Evolutionary conservation across 2,329 filamentous ascomycete species (phyloP), one percentile per base, ranked within the genome.

Genomic region (Fusarium sp.): DNA sequence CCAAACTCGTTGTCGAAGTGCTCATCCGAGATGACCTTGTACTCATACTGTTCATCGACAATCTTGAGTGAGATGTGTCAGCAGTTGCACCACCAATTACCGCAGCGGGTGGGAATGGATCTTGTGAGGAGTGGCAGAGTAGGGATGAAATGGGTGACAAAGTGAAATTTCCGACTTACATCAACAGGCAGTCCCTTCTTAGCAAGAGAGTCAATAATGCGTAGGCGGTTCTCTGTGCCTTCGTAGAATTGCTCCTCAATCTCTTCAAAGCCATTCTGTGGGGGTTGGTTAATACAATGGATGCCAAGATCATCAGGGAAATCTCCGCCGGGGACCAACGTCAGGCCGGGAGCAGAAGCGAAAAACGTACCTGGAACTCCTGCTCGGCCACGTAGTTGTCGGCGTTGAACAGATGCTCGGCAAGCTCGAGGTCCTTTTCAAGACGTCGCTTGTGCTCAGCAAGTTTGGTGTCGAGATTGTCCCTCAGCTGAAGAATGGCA

Each of bases 401-500:
- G 27, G 79, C 79, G 18, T 76, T 64, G 61, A 80, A 83, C 63
- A 80, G 81, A 45, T 84, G 83, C 43, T 88, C 81, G n/a, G 83
- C 83, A 33, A 83, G 79, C 29, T 80, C 73, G 33, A 82, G 72
- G 60, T 85, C 81, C 22, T 80, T 77, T 5, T 85, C 76, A 29
- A 81, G 80, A 24, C 82, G 81, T 33, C 71, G 77, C 43, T 81
- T 76, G 45, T 81, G 79, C 67, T 83, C 77, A 18, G 73, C 75
- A 11, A 82, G 68, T 64, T 81, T 82, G 37, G 78, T 74, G 6
- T 80, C 76, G 48, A 83, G 78, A 41, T 77, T 81, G 39, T 69
- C 62, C 56, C 81, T 74, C 14, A 94, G 85, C 69, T 89, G 84
- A 5, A 83, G 80, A 75, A 87, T 85, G 64, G 92, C 82, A 20